Evolutionary conservation across 2,329 filamentous ascomycete species (phyloP).

Genomic region (Neofusicoccum kwambonambiense): DNA sequence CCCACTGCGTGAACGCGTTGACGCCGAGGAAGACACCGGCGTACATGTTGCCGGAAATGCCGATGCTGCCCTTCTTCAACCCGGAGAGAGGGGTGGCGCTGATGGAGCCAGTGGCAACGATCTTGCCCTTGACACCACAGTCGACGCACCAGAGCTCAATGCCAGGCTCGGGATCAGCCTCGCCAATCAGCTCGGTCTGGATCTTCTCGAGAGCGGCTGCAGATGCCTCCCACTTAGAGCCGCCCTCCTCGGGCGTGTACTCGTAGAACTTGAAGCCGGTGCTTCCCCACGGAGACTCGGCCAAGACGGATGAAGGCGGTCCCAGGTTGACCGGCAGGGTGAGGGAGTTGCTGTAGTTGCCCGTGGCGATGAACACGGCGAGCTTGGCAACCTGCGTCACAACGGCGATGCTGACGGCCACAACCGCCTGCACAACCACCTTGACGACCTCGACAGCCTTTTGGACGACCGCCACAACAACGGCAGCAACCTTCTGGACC

Average conservation of each 20-base stretch:
- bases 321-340: conserved; percentile 15
- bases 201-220: conserved; percentile 10
- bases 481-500: background rate
- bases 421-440: background rate
- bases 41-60: conserved; percentile 18
- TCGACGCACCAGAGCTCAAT: conserved; percentile 22
- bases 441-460: background rate
- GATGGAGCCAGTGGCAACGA: conserved; percentile 18
- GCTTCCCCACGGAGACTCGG: conserved; percentile 17
- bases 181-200: conserved; percentile 12
- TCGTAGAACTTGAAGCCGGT: conserved; percentile 18
- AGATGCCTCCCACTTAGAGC: background rate
- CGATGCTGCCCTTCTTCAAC: conserved; percentile 18
- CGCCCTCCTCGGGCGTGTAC: conserved; percentile 6
- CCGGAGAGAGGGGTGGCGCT: conserved; percentile 17
- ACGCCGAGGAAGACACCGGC: conserved; percentile 21
- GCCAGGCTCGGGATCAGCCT: conserved; percentile 18
- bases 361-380: conserved; percentile 11
- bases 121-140: conserved; percentile 19
- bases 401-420: background rate
- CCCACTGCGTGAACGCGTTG: conserved; percentile 19
- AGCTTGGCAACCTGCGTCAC: background rate
- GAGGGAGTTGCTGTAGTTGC: conserved; percentile 16
- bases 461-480: background rate
- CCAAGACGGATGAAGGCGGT: conserved; percentile 4